Evolutionary conservation across 2,329 filamentous ascomycete species (phyloP).

Genomic region (Exutisphaerella laricina): DNA sequence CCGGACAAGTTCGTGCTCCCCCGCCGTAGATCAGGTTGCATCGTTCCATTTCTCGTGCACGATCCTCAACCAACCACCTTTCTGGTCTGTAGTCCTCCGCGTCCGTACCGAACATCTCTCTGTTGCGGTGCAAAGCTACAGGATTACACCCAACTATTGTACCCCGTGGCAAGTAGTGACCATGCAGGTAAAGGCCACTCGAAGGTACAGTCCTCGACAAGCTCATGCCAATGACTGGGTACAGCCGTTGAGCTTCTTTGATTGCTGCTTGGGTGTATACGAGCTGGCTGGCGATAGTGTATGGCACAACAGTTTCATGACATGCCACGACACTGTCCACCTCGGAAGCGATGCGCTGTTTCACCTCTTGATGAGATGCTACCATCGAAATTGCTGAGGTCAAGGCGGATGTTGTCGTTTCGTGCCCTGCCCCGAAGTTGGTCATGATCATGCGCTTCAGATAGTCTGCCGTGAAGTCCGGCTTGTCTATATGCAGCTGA

Average conservation of each 20-base stretch:
- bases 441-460: constrained; percentile 20
- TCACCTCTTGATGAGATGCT: constrained; percentile 6
- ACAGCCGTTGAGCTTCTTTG: constrained; percentile 42
- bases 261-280: constrained; percentile 41
- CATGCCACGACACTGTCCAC: not conserved
- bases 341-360: not conserved
- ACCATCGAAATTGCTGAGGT: constrained; percentile 13
- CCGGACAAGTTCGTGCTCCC: constrained; percentile 21
- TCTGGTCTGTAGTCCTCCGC: constrained; percentile 34
- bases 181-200: constrained; percentile 34
- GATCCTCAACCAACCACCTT: constrained; percentile 29
- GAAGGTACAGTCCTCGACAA: constrained; percentile 37
- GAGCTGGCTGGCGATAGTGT: constrained; percentile 29
- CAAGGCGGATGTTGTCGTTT: constrained; percentile 16
- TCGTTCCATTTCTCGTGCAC: constrained; percentile 16
- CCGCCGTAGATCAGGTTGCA: constrained; percentile 21
- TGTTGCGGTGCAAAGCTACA: constrained; percentile 31
- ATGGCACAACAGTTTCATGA: constrained; percentile 4
- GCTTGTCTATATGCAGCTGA: constrained; percentile 15
- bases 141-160: constrained; percentile 31
- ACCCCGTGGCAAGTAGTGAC: constrained; percentile 31
- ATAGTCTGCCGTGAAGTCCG: constrained; percentile 14
- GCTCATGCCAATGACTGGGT: constrained; percentile 40
- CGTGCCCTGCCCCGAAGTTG: constrained; percentile 19
- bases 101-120: constrained; percentile 31